Percentiles rank a stretch among this genome's conserved stretches.
phyloP scores from a whole-genome alignment of 306 rosid species.

The Prunus fruticosa region DNA sequence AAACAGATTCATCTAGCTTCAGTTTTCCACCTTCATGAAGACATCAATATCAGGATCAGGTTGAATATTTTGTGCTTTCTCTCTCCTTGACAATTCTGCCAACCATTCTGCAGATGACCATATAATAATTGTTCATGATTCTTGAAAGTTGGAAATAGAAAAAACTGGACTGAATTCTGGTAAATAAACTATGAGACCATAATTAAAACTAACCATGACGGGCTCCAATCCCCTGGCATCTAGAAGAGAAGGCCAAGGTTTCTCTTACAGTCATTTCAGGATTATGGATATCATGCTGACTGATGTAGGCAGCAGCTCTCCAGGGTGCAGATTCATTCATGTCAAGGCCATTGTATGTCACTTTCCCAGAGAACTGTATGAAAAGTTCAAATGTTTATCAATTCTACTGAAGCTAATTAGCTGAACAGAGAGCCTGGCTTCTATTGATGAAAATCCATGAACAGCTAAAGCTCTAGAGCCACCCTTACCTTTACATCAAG shows the following conservation, averaged over 20 bases:
- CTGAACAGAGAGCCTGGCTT: background rate
- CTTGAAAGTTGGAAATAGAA: too few species aligned
- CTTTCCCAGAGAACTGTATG: conserved; percentile 33
- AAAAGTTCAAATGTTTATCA: too few species aligned
- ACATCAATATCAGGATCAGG: conserved; percentile 49
- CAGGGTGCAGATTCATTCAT: conserved; percentile 39
- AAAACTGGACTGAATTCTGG: too few species aligned
- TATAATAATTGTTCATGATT: too few species aligned
- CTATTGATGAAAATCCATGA: background rate
- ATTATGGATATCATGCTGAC: conserved; percentile 43
- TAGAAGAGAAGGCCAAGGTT: too few species aligned
- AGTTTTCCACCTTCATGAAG: conserved; percentile 40
- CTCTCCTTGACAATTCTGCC: conserved; percentile 46
- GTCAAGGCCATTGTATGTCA: conserved; percentile 40
- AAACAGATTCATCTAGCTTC: background rate
- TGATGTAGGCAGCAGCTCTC: conserved; percentile 48
- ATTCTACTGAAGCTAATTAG: background rate
- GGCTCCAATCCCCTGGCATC: too few species aligned
- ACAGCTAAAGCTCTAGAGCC: background rate
- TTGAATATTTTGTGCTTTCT: conserved; percentile 34
- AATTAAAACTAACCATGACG: too few species aligned
- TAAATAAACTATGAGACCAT: too few species aligned
- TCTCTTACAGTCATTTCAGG: conserved; percentile 25
- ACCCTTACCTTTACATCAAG: background rate
- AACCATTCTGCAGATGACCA: conserved; percentile 34